phyloP scores from a whole-genome alignment of 1,284 basidiomycete genomes.

The Apiotrichum laibachii region DNA sequence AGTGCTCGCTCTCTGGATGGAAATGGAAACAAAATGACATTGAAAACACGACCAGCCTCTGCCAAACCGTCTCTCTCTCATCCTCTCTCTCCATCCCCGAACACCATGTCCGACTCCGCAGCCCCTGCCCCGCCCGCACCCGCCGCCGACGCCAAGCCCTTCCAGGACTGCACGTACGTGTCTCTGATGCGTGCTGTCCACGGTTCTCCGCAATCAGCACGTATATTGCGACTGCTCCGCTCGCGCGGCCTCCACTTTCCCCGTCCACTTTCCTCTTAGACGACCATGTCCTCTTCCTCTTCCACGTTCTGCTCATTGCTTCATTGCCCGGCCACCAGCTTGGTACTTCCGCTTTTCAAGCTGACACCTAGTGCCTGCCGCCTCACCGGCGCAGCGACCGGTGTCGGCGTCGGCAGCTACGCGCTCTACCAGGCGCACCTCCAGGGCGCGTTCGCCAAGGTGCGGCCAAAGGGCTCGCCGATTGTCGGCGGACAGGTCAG shows the following conservation, averaged over 20 bases:
- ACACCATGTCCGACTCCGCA: not conserved
- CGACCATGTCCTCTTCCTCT: too few species aligned
- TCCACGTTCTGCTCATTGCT: too few species aligned
- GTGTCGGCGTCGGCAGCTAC: conserved; percentile 45
- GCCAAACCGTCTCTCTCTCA: too few species aligned
- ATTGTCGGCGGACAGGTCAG: conserved; percentile 33
- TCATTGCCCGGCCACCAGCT: too few species aligned
- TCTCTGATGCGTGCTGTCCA: too few species aligned
- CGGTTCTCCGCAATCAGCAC: too few species aligned
- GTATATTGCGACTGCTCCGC: too few species aligned
- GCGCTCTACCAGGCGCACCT: conserved; percentile 37
- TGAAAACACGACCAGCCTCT: too few species aligned
- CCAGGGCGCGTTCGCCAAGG: conserved; percentile 40
- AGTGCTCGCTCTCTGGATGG: too few species aligned
- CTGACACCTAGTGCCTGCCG: conserved; percentile 40
- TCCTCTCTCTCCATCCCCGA: not conserved
- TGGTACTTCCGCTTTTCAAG: not conserved
- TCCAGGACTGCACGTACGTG: conserved; percentile 7
- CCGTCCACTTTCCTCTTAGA: too few species aligned
- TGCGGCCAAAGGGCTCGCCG: conserved; percentile 35
- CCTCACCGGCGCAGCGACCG: conserved; percentile 40
- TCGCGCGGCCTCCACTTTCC: too few species aligned
- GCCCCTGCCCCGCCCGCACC: not conserved
- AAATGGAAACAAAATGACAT: too few species aligned
- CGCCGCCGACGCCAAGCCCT: not conserved